Base-by-base conservation (phyloP, 2,329 filamentous ascomycete genomes). In the Escovopsis weberi region DNA sequence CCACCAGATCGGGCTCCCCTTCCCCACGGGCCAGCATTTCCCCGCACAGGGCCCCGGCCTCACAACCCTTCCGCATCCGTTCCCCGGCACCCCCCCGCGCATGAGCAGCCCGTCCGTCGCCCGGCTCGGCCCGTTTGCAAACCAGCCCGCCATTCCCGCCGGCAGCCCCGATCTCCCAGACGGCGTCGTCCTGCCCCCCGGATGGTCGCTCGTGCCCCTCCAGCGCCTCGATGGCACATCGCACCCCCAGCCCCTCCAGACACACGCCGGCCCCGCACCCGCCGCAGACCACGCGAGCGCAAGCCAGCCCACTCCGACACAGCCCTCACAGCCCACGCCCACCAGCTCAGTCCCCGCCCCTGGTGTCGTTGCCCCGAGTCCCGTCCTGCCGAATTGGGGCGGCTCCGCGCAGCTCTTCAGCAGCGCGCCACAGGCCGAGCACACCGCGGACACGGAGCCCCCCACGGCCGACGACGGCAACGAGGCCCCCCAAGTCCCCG, bases 131-230 rank as follows among this genome's bases (percentile, higher is more conserved):
- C 62, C 62, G 10, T 51, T 66, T 12, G 55, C 64, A 2, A 66
- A 68, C 36, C 59, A 68, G 9, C 58, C 66, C 12, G 62, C 71
- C 1, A 78, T 80, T 41, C 73, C 74, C 4, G 64, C 76, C 4
- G 76, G 75, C 15, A 78, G 74, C 50, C 57, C 72, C 18, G 75
- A 79, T 7, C 63, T 82, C 8, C 78, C 78, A 0, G 70, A 76
- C 42, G 78, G 78, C 6, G 66, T 82, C n/a, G 67, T 71, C 5
- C 68, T 82, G 18, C 78, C 78, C 2, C 66, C 70, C 26, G 78
- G 78, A 5, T 82, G 78, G 78, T 73, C 74, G 19, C 58, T 82
- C 34, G 60, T 81, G 38, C 78, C 78, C 23, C 63, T 82, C 2
- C 70, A 79, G 48, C 67, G 74, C 23, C 50, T 74, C 8, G 69